phyloP scores from a whole-genome alignment of 768 basidiomycete genomes.

The Auriscalpium orientale region DNA sequence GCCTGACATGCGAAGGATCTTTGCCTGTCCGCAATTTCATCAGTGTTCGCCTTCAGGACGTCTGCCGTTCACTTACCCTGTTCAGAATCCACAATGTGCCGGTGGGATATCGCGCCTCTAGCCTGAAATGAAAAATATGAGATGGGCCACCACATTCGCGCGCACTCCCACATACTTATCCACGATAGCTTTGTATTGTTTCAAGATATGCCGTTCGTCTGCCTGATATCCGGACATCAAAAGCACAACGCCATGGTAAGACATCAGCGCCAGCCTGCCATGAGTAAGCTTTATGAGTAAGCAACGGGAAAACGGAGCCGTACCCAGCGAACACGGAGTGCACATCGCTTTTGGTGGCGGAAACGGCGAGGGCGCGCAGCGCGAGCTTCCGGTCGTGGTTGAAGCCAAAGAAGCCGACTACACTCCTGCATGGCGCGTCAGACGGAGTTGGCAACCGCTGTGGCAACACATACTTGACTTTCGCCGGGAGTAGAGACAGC shows the following conservation, averaged over 20 bases:
- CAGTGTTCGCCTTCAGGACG: neutral
- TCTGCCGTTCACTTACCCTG: slow-evolving; percentile 31
- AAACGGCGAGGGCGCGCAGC: slow-evolving; percentile 58
- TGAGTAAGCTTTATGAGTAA: too few species aligned
- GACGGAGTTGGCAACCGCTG: neutral
- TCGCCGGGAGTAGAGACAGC: slow-evolving; percentile 67
- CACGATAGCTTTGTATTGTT: slow-evolving; percentile 57
- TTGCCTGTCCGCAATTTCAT: slow-evolving; percentile 40
- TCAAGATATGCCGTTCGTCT: slow-evolving; percentile 55
- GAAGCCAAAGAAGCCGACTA: slow-evolving; percentile 74
- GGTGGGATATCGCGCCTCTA: slow-evolving; percentile 50
- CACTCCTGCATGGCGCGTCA: slow-evolving; percentile 33
- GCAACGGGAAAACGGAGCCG: slow-evolving; percentile 15
- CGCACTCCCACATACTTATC: slow-evolving; percentile 38
- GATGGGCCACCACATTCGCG: too few species aligned
- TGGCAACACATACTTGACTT: slow-evolving; percentile 44
- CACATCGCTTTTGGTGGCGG: slow-evolving; percentile 59
- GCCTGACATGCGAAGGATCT: slow-evolving; percentile 64
- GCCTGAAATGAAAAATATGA: slow-evolving; percentile 25
- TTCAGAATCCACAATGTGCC: slow-evolving; percentile 74
- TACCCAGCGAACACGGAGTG: slow-evolving; percentile 75
- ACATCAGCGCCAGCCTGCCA: slow-evolving; percentile 67
- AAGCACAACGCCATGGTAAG: slow-evolving; percentile 67
- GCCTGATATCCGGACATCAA: slow-evolving; percentile 71
- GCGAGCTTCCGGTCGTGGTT: slow-evolving; percentile 64